Conservation (phyloP, 2,329 filamentous ascomycete species). For the Daldinia sp. region DNA sequence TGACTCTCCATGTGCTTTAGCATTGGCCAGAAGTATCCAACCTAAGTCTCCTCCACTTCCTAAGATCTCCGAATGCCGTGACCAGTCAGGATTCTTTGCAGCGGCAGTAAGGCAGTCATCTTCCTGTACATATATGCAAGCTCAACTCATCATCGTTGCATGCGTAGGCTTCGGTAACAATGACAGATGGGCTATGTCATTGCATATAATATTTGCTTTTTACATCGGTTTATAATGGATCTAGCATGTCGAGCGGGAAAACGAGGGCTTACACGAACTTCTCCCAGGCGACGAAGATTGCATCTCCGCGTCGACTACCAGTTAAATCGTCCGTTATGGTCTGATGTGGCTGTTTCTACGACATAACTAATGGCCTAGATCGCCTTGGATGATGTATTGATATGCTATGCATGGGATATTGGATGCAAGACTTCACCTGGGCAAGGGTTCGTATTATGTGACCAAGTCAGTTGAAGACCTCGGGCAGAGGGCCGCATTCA, state of each 20-base stretch:
- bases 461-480: conserved; percentile 8
- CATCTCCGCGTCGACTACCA: conserved; percentile 27
- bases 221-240: conserved; percentile 21
- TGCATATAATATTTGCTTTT: conserved; percentile 31
- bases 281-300: conserved; percentile 14
- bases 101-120: conserved; percentile 25
- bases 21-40: conserved; percentile 28
- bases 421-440: conserved; percentile 17
- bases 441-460: conserved; percentile 16
- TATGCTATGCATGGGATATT: conserved; percentile 31
- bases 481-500: conserved; percentile 27
- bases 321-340: conserved; percentile 41
- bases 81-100: conserved; percentile 28
- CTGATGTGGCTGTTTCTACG: conserved; percentile 48
- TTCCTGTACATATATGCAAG: conserved; percentile 35
- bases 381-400: conserved; percentile 22
- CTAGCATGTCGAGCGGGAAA: conserved; percentile 10
- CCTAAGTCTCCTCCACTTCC: conserved; percentile 26
- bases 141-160: conserved; percentile 31
- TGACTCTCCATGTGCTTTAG: conserved; percentile 18
- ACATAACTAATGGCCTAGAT: conserved; percentile 41
- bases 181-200: conserved; percentile 38
- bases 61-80: conserved; percentile 38
- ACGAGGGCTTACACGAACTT: conserved; percentile 13
- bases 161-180: conserved; percentile 35